A percentile compares a stretch with the other conserved stretches of the same genome.
phyloP scores from a whole-genome alignment of 1,139 yeast genomes.

The Eremothecium sinecaudum region DNA sequence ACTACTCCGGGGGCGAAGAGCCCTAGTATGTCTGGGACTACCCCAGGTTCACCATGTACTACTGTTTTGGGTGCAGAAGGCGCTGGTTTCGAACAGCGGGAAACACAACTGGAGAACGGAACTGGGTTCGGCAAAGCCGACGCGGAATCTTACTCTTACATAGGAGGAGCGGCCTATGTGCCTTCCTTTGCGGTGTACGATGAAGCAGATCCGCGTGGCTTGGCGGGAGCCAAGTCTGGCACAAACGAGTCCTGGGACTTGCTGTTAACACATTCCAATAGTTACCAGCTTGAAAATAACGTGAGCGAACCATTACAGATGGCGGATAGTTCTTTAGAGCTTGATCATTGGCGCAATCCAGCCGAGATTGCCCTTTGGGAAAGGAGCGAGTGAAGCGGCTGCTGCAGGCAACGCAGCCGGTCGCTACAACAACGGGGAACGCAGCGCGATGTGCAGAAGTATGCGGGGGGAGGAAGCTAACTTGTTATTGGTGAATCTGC shows the following conservation, averaged over 20 bases:
- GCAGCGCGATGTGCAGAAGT: too few relatives aligned
- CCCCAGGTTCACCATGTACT: conserved; percentile 5
- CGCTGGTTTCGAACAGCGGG: neutral
- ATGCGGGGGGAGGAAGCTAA: too few relatives aligned
- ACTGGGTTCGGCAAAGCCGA: conserved; percentile 1
- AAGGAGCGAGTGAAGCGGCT: conserved; percentile 3
- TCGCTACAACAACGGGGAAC: too few relatives aligned
- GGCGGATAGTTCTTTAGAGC: conserved; percentile 24
- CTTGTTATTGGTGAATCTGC: too few relatives aligned
- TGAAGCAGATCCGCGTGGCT: conserved; percentile 2
- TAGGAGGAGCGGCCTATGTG: conserved; percentile 1
- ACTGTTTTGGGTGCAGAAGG: conserved; percentile 3
- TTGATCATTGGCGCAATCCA: conserved; percentile 38
- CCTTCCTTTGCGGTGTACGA: conserved; percentile 1
- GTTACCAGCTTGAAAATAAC: conserved; percentile 2
- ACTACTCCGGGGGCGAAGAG: conserved; percentile 5
- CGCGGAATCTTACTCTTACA: conserved; percentile 4
- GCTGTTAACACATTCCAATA: conserved; percentile 9
- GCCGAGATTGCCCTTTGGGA: conserved; percentile 30
- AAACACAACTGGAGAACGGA: neutral
- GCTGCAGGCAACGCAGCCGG: too few relatives aligned
- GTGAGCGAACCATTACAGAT: conserved; percentile 7
- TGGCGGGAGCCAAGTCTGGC: neutral
- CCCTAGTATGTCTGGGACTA: conserved; percentile 3
- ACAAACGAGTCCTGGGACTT: conserved; percentile 14